Base-by-base conservation (phyloP, 2,329 filamentous ascomycete species). In the Westerdykella sp. region DNA sequence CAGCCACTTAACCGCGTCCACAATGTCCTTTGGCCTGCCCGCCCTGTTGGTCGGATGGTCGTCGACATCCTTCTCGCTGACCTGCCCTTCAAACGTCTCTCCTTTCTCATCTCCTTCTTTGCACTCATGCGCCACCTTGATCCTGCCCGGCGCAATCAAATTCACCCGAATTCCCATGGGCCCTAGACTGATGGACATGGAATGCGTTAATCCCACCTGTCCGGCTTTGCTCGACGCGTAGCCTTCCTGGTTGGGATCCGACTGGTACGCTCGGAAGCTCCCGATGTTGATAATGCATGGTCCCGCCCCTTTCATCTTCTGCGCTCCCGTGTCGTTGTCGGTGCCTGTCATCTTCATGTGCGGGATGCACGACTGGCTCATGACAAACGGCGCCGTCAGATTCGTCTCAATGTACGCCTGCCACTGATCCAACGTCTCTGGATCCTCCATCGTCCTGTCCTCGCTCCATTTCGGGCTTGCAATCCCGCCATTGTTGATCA, bases 181-280 rank as follows among this genome's bases (percentile, higher is more conserved):
- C 5, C 66, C 67, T 25, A 77, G 56, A 39, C 68, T 71, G 28
- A 74, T 70, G 11, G 73, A 68, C 70, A 77, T 69, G 22, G 69
- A 69, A 48, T 76, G 74, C 57, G 71, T 73, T 45, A 78, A 49
- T 0, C 75, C 74, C 10, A 77, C 55, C 39, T 77, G 57, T 0
- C 74, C 75, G 3, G 74, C 71, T 57, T 78, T 78, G 10, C 70
- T 74, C 1, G 73, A 66, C 14, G 72, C 73, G 53, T 76, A 75
- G 2, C 71, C 71, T 48, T 74, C 72, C 49, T 73, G 71, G 50
- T 74, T 73, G 4, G 69, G 65, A 49, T 75, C 72, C 23, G 62
- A 68, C 46, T 70, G 68, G 31, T 69, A 59, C 13, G 71, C 70
- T 10, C 72, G 68, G 59, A 74, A 74, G 22, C 68, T 71, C 21